These are phyloP conservation scores for Saccharomyces hybrid DNA, from an alignment of 1,139 yeast genomes.

Conservation along the genomic window DNA sequence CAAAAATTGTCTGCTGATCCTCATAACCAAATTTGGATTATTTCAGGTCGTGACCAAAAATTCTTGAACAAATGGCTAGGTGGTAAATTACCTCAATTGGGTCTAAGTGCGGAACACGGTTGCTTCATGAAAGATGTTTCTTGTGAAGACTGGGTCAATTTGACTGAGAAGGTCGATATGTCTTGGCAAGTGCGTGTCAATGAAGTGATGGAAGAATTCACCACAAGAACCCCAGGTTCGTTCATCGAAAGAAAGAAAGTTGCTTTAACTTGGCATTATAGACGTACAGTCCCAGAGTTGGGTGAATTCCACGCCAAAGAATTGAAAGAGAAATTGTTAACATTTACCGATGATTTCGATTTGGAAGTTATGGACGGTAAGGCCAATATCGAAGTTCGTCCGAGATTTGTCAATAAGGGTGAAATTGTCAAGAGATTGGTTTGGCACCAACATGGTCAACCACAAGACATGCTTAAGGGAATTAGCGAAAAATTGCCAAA, in stretches of 20 bases:
- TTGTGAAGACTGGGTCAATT: slow-evolving; percentile 62
- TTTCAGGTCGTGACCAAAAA: slow-evolving; percentile 89
- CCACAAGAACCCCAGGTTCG: slow-evolving; percentile 87
- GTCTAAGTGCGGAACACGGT: slow-evolving; percentile 95
- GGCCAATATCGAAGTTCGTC: slow-evolving; percentile 94
- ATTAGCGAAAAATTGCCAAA: slow-evolving; percentile 35
- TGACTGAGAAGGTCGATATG: slow-evolving; percentile 82
- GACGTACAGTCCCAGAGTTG: slow-evolving; percentile 87
- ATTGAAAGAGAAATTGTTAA: slow-evolving; percentile 57
- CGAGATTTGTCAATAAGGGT: slow-evolving; percentile 89
- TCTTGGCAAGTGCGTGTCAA: slow-evolving; percentile 84
- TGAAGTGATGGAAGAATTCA: slow-evolving; percentile 61
- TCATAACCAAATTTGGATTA: slow-evolving; percentile 84
- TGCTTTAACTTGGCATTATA: slow-evolving; percentile 97
- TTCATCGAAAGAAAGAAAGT: slow-evolving; percentile 82
- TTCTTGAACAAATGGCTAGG: slow-evolving; percentile 91
- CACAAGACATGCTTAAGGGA: slow-evolving; percentile 31
- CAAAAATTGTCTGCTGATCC: slow-evolving; percentile 64
- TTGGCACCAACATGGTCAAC: slow-evolving; percentile 47
- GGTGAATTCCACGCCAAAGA: slow-evolving; percentile 80
- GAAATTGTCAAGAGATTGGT: slow-evolving; percentile 83
- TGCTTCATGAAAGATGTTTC: slow-evolving; percentile 78
- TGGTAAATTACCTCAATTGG: slow-evolving; percentile 47
- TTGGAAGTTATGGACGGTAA: slow-evolving; percentile 97
- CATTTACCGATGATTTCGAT: slow-evolving; percentile 61